Conservation (phyloP, 495 filamentous ascomycete genomes). For the Diplogelasinospora grovesii region DNA sequence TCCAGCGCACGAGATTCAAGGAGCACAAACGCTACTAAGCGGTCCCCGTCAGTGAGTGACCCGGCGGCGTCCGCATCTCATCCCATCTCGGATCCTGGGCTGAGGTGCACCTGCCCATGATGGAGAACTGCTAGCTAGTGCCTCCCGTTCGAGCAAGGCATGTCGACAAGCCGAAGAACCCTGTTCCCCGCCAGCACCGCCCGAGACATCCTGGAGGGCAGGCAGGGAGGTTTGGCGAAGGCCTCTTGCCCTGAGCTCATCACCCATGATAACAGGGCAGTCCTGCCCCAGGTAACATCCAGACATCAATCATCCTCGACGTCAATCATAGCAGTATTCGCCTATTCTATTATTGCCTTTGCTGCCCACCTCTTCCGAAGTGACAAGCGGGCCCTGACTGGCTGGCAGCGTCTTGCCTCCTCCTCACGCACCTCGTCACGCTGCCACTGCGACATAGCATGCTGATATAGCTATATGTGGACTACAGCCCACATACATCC, state of each 20-base stretch:
- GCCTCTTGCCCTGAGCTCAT: too few species aligned
- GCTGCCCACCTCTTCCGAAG: background rate
- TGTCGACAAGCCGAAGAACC: slow-evolving; percentile 9
- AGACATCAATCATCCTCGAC: slow-evolving; percentile 16
- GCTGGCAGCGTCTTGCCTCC: slow-evolving; percentile 9
- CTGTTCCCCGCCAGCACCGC: slow-evolving; percentile 1
- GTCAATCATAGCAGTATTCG: slow-evolving; percentile 23
- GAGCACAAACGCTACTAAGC: slow-evolving; percentile 20
- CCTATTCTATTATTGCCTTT: slow-evolving; percentile 16
- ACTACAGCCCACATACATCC: slow-evolving; percentile 10
- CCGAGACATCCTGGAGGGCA: slow-evolving; percentile 5
- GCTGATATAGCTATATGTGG: slow-evolving; percentile 20
- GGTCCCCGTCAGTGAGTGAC: slow-evolving; percentile 12
- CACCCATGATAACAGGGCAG: background rate
- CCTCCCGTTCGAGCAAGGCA: slow-evolving; percentile 6
- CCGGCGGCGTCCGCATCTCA: slow-evolving; percentile 12
- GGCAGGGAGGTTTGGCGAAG: background rate
- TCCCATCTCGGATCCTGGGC: slow-evolving; percentile 7
- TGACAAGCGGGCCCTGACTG: slow-evolving; percentile 7
- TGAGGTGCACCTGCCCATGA: background rate
- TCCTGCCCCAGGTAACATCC: slow-evolving; percentile 8
- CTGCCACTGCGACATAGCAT: slow-evolving; percentile 17
- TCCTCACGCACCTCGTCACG: too few species aligned
- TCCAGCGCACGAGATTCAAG: slow-evolving; percentile 15
- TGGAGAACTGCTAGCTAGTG: slow-evolving; percentile 2